Conservation (phyloP, 2,329 filamentous ascomycete genomes). For the Trichoderma koningii region DNA sequence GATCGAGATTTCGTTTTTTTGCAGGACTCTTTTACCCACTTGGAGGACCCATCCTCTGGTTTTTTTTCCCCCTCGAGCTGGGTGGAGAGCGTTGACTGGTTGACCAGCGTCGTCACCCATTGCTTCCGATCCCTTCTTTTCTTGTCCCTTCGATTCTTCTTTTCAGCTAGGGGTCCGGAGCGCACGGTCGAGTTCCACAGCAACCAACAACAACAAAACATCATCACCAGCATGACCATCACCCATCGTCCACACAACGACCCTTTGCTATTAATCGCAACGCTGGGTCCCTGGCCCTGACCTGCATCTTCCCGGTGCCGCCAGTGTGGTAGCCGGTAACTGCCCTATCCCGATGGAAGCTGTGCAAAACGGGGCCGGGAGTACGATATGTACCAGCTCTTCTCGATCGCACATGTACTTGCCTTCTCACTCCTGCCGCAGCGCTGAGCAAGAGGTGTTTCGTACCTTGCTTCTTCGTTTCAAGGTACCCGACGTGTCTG, state of each 20-base stretch:
- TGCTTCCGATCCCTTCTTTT: not conserved
- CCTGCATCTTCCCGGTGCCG: constrained; percentile 17
- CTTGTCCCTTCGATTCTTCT: not conserved
- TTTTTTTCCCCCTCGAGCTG: not conserved
- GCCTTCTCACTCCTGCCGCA: no score
- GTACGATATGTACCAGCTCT: not conserved
- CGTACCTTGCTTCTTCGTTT: no score
- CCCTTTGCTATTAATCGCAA: not conserved
- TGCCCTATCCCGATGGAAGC: not conserved
- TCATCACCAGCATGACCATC: no score
- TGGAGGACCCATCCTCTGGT: not conserved
- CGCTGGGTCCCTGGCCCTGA: constrained; percentile 5
- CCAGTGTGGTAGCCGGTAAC: constrained; percentile 6
- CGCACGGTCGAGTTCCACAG: not conserved
- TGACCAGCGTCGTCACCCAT: not conserved
- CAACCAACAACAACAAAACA: not conserved
- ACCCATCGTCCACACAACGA: not conserved
- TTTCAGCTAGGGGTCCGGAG: not conserved
- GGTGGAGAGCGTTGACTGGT: not conserved
- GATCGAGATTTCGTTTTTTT: not conserved
- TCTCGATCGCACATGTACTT: no score
- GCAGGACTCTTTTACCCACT: not conserved
- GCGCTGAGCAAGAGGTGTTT: not conserved
- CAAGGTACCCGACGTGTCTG: no score
- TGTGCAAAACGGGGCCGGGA: not conserved